Base-by-base conservation (phyloP, 345 rosid genomes). In the Turritis glabra region DNA sequence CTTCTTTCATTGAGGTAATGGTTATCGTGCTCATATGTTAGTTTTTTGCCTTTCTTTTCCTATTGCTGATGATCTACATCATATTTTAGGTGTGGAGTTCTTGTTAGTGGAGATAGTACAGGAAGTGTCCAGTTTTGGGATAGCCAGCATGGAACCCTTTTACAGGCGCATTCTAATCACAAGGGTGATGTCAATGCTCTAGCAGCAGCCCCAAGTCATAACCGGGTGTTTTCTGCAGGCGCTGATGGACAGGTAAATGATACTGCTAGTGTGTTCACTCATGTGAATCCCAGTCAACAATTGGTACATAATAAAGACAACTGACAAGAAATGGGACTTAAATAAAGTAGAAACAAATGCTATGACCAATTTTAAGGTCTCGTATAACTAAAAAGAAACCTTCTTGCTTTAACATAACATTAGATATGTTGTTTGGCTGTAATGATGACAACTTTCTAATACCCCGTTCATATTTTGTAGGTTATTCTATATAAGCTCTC, bases 111-210 rank as follows among this genome's bases (percentile, higher is more conserved):
- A 61, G 97, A 95, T 82, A 90, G 99, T 81, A 76, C 79, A 25
- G 97, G 99, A 58, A 84, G 79, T 80, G 97, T 95, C 77, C 96
- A 92, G 73, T 95, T 95, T 83, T 95, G 97, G 99, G 90, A 91
- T 66, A 82, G 90, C 77, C 80, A 74, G 57, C 91, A 85, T 76
- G 99, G 99, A 75, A 95, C 96, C 12, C 89, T 88, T 77, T 53
- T 90, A 78, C 97, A 90, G 84, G 88, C 83, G 5, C 93, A 89
- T 83, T 80, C 97, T 66, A 76, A 69, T 44, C 99, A 95, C 81
- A 92, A 92, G 79, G 97, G 99, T 79, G 95, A 89, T 80, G 97
- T 82, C 43, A 88, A 95, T 84, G 84, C 97, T 61, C 85, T 95
- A 58, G 96, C 96, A 33, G 92, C 90, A 56, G 70, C 92, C 67